phyloP scores from a whole-genome alignment of 2,329 filamentous ascomycete genomes.

The Alternaria longipes region DNA sequence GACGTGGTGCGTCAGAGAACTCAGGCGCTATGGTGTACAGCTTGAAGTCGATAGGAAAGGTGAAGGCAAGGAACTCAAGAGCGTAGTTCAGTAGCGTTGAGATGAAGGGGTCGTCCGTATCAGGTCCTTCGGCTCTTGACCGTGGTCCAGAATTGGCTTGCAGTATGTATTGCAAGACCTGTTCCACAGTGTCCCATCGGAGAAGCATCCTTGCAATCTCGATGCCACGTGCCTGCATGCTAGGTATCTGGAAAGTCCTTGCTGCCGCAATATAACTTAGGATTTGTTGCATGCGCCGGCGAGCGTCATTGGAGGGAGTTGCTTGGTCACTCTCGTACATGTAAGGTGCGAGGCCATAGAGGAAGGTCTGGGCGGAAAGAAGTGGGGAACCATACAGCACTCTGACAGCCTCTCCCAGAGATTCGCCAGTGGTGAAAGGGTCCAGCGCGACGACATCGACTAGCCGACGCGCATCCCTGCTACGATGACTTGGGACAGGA shows the following conservation, averaged over 20 bases:
- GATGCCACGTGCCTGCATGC: conserved; percentile 66
- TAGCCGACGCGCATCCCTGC: conserved; percentile 38
- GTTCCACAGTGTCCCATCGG: conserved; percentile 70
- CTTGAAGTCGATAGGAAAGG: conserved; percentile 68
- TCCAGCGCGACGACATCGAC: conserved; percentile 41
- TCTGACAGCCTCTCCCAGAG: conserved; percentile 48
- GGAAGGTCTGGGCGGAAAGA: conserved; percentile 36
- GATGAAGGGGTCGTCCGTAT: conserved; percentile 64
- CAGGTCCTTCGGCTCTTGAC: conserved; percentile 20
- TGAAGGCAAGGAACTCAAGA: conserved; percentile 67
- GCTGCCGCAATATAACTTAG: conserved; percentile 73
- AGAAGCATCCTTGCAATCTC: conserved; percentile 67
- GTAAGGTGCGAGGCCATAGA: conserved; percentile 43
- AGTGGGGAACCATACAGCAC: conserved; percentile 50
- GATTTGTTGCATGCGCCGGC: conserved; percentile 47
- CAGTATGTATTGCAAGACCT: conserved; percentile 67
- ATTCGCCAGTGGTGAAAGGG: conserved; percentile 40
- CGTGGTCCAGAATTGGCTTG: conserved; percentile 44
- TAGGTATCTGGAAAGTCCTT: conserved; percentile 64
- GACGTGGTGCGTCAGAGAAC: conserved; percentile 58
- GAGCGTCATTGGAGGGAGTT: conserved; percentile 40
- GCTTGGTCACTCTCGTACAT: conserved; percentile 33
- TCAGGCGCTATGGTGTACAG: conserved; percentile 63
- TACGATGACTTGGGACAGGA: conserved; percentile 27
- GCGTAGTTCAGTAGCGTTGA: conserved; percentile 64